phyloP scores from a whole-genome alignment of 371 early-diverging fungal genomes.

The Rhizopus arrhizus region DNA sequence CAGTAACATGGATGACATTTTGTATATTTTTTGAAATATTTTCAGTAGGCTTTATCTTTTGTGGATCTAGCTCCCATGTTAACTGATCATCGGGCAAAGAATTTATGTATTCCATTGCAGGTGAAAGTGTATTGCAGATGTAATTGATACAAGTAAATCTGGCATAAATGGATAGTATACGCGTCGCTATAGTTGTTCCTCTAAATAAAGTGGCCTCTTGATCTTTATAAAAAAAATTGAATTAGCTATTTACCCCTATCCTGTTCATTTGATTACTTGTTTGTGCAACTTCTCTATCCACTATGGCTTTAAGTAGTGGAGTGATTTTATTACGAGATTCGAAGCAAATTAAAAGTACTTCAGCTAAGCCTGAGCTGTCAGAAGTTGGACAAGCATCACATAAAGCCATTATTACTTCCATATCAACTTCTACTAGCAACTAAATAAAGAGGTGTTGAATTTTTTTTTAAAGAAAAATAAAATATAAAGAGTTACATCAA shows the following conservation, averaged over 20 bases:
- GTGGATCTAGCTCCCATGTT: constrained; percentile 83
- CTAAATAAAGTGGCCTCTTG: constrained; percentile 87
- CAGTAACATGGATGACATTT: constrained; percentile 78
- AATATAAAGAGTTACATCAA: constrained; percentile 56
- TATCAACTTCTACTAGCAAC: constrained; percentile 65
- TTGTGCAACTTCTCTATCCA: constrained; percentile 77
- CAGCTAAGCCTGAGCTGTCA: constrained; percentile 83
- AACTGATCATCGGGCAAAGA: constrained; percentile 45
- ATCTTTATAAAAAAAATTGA: constrained; percentile 41
- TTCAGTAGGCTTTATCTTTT: constrained; percentile 65
- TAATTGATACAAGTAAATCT: constrained; percentile 79
- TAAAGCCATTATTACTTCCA: constrained; percentile 79
- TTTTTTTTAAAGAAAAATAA: background rate
- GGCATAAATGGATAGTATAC: constrained; percentile 79
- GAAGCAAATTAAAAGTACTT: constrained; percentile 75
- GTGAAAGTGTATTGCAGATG: constrained; percentile 77
- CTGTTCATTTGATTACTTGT: constrained; percentile 55
- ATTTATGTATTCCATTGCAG: constrained; percentile 66
- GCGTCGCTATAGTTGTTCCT: constrained; percentile 88
- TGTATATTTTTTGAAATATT: constrained; percentile 69
- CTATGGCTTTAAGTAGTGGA: constrained; percentile 73
- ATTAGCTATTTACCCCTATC: background rate
- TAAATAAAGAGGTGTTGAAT: constrained; percentile 18
- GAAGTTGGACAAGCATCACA: constrained; percentile 84
- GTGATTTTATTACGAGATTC: constrained; percentile 72